Base-by-base conservation (phyloP, 352 stramenopile species). In the Phytophthora quininea region DNA sequence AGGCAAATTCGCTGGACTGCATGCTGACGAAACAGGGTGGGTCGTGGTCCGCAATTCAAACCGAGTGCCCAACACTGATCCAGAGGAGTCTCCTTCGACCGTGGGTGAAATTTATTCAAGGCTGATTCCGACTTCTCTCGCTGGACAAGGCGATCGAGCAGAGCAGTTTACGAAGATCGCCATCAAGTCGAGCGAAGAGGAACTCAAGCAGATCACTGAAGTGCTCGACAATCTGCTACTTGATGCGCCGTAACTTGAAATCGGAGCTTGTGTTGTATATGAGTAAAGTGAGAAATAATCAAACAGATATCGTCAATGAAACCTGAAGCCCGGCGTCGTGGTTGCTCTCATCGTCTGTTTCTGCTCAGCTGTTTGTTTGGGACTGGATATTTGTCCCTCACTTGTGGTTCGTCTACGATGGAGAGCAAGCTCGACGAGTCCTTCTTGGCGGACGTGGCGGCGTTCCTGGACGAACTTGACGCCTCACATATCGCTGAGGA, bases 11-110 rank as follows among this genome's bases (percentile, higher is more conserved):
- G 73, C 63, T 35, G 73, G 65, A 0, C 63, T 79, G 46, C 74
- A 76, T 32, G 76, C 77, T 50, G 73, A 84, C 38, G 78, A 87
- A 54, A 87, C 75, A 0, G 76, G 80, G 8, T 89, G 80, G 80
- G n/a, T 59, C 11, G 49, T 72, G 19, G 3, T 72, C 15, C 56
- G 62, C 8, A 12, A 12, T 27, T 47, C 12, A 4, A 14, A n/a
- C 19, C 9, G 19, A 24, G 40, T 4, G 15, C 3, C 3, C 40
- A 4, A 9, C 40, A 47, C 40, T 24, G 40, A 47, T 24, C 19
- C 40, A 14, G 19, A n/a, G 10, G 40, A 24, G 5, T 19, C 9
- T 47, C 40, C n/a, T 29, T 31, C 6, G 24, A 67, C 52, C 0
- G 24, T 67, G 2, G 7, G 67, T 2, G 58, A 72, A 35, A 56